phyloP scores from a whole-genome alignment of 495 filamentous ascomycete species.

The Penicilliopsis zonata region DNA sequence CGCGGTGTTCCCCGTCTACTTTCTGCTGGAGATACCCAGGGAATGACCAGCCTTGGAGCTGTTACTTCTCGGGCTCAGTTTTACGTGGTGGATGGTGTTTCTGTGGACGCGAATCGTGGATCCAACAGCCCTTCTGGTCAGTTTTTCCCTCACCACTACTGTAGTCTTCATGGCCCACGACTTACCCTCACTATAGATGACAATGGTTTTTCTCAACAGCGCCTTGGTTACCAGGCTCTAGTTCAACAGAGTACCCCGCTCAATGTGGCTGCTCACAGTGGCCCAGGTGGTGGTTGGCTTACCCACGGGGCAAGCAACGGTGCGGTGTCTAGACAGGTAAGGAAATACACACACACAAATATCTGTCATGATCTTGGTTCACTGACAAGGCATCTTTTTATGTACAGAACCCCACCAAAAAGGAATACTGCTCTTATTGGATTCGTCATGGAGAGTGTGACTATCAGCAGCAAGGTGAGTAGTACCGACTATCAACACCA shows the following conservation, averaged over 20 bases:
- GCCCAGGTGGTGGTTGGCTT: slow-evolving; percentile 8
- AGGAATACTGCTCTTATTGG: slow-evolving; percentile 81
- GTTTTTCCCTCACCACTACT: too few species aligned
- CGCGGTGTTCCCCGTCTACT: slow-evolving; percentile 22
- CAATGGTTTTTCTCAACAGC: slow-evolving; percentile 4
- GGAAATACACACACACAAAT: too few species aligned
- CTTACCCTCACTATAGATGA: too few species aligned
- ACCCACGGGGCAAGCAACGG: slow-evolving; percentile 4
- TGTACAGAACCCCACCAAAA: too few species aligned
- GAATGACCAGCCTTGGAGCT: slow-evolving; percentile 35
- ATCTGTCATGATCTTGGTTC: too few species aligned
- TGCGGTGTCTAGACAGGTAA: slow-evolving; percentile 10
- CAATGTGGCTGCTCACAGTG: slow-evolving; percentile 5
- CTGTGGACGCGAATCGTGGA: slow-evolving; percentile 7
- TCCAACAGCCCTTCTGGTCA: neutral
- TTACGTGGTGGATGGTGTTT: slow-evolving; percentile 22
- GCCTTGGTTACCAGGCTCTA: slow-evolving; percentile 10
- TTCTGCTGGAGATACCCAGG: slow-evolving; percentile 22
- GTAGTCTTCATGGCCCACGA: too few species aligned
- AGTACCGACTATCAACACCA: neutral
- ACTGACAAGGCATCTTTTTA: too few species aligned
- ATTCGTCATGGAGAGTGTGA: slow-evolving; percentile 73
- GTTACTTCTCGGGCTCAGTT: slow-evolving; percentile 13
- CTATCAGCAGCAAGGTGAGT: slow-evolving; percentile 59
- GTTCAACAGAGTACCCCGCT: slow-evolving; percentile 10